Evolutionary conservation across 148 eudicot genomes (phyloP), one percentile per base, ranked within the genome.

Genomic region (Vaccinium myrtillus): DNA sequence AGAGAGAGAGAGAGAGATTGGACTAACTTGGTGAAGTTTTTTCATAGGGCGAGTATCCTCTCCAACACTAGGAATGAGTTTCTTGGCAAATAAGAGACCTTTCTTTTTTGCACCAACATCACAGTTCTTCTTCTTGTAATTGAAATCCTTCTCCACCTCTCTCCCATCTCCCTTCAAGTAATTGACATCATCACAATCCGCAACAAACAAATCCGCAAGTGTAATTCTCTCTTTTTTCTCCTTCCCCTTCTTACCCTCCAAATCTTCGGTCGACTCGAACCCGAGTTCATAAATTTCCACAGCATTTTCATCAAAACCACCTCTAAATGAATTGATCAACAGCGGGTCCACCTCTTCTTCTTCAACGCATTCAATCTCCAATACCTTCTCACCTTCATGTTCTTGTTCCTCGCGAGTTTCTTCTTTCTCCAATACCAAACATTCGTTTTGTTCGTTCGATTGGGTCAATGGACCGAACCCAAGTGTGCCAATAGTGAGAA

Each of bases 401-500:
- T 82, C 30, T 27, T 80, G 63, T 12, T 77, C 54, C 56, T 32
- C n/a, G 0, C 0, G 65, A 27, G 82, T 83, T 43, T 89, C 54
- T 5, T 67, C 69, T 46, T 46, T 21, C 16, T 83, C 77, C 25
- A 79, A 80, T 43, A 56, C 15, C 56, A 77, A 10, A 32, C 16
- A 21, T 32, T 82, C 69, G 1, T 56, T 56, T 27, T 49, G 46
- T 5, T 54, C 25, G 7, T 81, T 67, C 43, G 58, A 55, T 56
- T 83, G 46, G n/a, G 85, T 88, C 23, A 86, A 77, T 3, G 94
- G 92, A 59, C 87, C 80, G 16, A 92, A 87, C 19, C 94, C 92
- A 1, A 94, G 81, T 43, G 95, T 92, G 49, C 97, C 95, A 61
- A 94, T 94, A 59, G 93, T 78, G 13, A 94, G 85, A 69, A 94